These are phyloP conservation scores for Drosera capensis DNA, from an alignment of 148 eudicot genomes.

Conservation along the genomic window DNA sequence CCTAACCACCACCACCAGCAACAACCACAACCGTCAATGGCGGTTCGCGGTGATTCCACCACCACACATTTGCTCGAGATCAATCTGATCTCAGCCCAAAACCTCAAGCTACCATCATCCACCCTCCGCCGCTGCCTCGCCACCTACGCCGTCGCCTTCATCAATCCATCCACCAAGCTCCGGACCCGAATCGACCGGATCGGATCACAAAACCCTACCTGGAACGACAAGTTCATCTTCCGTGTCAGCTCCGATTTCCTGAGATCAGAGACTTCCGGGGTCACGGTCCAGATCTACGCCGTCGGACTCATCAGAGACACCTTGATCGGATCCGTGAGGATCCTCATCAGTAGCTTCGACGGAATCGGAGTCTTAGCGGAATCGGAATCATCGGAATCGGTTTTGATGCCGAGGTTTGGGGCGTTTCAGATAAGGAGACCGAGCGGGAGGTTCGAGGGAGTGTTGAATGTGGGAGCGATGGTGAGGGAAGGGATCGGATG, in stretches of 20 bases:
- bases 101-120: conserved; percentile 37
- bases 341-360: conserved; percentile 37
- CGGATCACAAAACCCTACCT: conserved; percentile 64
- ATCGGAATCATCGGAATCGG: background rate
- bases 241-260: conserved; percentile 45
- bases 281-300: conserved; percentile 63
- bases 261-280: conserved; percentile 49
- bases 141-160: conserved; percentile 60
- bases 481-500: conserved; percentile 15
- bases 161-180: conserved; percentile 39
- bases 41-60: too few relatives aligned
- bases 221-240: conserved; percentile 88
- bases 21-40: too few relatives aligned
- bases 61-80: conserved; percentile 42
- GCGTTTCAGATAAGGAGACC: conserved; percentile 70
- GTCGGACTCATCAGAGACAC: conserved; percentile 47
- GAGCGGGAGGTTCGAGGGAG: conserved; percentile 68
- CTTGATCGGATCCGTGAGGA: conserved; percentile 56
- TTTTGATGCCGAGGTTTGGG: conserved; percentile 33
- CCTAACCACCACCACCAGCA: too few relatives aligned
- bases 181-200: conserved; percentile 43
- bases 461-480: conserved; percentile 57
- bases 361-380: background rate
- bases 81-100: conserved; percentile 77
- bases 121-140: conserved; percentile 38